These are phyloP conservation scores for Corymbia citriodora DNA, from an alignment of 441 rosid species.

Conservation along the genomic window DNA sequence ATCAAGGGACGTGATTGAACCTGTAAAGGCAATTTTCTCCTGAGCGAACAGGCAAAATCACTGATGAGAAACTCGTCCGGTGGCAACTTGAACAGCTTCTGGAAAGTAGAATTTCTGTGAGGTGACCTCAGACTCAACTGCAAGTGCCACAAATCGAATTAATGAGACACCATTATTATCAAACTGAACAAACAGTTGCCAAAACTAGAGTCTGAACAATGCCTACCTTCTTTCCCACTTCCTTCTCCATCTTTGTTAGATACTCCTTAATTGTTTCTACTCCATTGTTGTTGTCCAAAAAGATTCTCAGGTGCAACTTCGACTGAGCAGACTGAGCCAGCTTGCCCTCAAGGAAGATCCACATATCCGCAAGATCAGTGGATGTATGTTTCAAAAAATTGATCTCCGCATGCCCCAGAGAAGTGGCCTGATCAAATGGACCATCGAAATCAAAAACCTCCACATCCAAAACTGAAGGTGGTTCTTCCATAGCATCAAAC, in stretches of 20 bases:
- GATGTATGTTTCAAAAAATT: conserved; percentile 72
- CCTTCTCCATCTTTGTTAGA: conserved; percentile 78
- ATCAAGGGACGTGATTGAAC: conserved; percentile 11
- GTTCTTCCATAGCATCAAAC: conserved; percentile 95
- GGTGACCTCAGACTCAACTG: conserved; percentile 82
- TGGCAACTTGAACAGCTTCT: conserved; percentile 79
- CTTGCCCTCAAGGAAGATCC: conserved; percentile 72
- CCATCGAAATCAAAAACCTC: conserved; percentile 91
- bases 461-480: conserved; percentile 79
- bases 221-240: conserved; percentile 88
- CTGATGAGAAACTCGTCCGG: conserved; percentile 85
- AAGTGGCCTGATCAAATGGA: conserved; percentile 79
- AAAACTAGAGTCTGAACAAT: background rate
- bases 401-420: conserved; percentile 86
- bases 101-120: conserved; percentile 68
- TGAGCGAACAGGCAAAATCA: conserved; percentile 70
- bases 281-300: conserved; percentile 74
- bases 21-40: conserved; percentile 84
- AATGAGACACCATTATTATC: background rate
- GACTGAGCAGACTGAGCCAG: conserved; percentile 77
- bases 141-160: conserved; percentile 6
- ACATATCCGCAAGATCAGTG: conserved; percentile 65
- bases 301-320: conserved; percentile 66
- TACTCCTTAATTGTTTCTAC: conserved; percentile 67
- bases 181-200: background rate